These are phyloP conservation scores for Paraleonurus japonicus DNA, from an alignment of 257 asterid species.

Conservation along the genomic window DNA sequence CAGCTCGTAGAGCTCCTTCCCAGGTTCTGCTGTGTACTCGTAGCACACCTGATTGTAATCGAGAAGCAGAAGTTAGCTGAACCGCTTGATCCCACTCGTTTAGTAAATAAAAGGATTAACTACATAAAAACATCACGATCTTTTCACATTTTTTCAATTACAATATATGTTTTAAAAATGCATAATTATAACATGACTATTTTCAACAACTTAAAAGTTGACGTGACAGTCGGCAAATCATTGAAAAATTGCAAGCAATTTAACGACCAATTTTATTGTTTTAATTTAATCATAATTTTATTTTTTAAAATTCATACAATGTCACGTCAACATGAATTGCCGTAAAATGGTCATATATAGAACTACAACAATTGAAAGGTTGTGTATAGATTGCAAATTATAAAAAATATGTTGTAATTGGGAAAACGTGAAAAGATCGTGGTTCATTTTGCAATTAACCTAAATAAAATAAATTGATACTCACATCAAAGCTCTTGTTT, in stretches of 20 bases:
- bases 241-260: no score
- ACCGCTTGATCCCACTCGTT: not conserved
- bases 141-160: no score
- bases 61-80: slow-evolving; percentile 18
- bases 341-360: not conserved
- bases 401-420: not conserved
- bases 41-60: slow-evolving; percentile 68
- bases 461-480: slow-evolving; percentile 22
- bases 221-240: no score
- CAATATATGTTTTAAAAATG: no score
- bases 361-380: not conserved
- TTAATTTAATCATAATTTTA: no score
- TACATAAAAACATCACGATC: no score
- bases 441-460: not conserved
- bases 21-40: slow-evolving; percentile 89
- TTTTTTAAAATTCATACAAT: no score
- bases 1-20: slow-evolving; percentile 94
- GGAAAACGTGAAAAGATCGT: not conserved
- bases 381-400: not conserved
- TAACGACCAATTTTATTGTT: no score
- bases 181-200: no score
- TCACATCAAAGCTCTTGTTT: slow-evolving; percentile 97
- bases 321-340: no score
- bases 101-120: not conserved
- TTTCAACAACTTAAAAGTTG: no score